Percentiles rank a stretch among this genome's conserved stretches.
Conservation (phyloP, 2,329 filamentous ascomycete genomes). For the Aspergillus sergii region DNA sequence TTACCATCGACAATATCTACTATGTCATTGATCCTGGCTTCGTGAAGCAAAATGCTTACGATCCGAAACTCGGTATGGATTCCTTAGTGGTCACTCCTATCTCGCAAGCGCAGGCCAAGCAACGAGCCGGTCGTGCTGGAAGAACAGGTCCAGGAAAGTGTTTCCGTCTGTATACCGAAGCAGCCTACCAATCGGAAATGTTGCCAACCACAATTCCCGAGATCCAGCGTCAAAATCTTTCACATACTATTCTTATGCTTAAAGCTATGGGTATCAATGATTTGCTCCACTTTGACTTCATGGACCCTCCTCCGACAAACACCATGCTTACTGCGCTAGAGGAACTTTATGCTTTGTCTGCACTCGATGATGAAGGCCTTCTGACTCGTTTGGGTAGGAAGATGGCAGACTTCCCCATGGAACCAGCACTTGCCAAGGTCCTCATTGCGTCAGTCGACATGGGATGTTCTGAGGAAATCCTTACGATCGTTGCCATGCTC, state of each 20-base stretch:
- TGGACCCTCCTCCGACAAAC: constrained; percentile 96
- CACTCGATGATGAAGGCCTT: constrained; percentile 91
- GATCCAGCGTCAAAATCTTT: constrained; percentile 92
- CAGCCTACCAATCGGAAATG: constrained; percentile 96
- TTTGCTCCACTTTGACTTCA: constrained; percentile 95
- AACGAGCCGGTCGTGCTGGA: constrained; percentile 88
- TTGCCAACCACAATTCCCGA: constrained; percentile 93
- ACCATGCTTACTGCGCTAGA: constrained; percentile 97
- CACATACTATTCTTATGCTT: constrained; percentile 92
- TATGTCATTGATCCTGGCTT: constrained; percentile 97
- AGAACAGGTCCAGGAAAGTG: constrained; percentile 95
- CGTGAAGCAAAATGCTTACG: constrained; percentile 96
- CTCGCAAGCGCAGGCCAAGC: constrained; percentile 94
- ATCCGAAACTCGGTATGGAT: constrained; percentile 97
- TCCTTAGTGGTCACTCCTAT: constrained; percentile 94
- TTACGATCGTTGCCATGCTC: constrained; percentile 94
- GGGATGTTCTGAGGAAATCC: constrained; percentile 87
- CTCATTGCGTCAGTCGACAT: constrained; percentile 86
- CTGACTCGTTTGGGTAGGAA: constrained; percentile 89
- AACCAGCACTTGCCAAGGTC: constrained; percentile 86
- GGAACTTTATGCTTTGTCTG: constrained; percentile 88
- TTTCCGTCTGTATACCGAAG: constrained; percentile 93
- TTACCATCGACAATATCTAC: constrained; percentile 97
- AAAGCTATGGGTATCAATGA: constrained; percentile 99
- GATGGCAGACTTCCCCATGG: constrained; percentile 99